phyloP scores from a whole-genome alignment of 768 basidiomycete genomes.

The Mycena pura region DNA sequence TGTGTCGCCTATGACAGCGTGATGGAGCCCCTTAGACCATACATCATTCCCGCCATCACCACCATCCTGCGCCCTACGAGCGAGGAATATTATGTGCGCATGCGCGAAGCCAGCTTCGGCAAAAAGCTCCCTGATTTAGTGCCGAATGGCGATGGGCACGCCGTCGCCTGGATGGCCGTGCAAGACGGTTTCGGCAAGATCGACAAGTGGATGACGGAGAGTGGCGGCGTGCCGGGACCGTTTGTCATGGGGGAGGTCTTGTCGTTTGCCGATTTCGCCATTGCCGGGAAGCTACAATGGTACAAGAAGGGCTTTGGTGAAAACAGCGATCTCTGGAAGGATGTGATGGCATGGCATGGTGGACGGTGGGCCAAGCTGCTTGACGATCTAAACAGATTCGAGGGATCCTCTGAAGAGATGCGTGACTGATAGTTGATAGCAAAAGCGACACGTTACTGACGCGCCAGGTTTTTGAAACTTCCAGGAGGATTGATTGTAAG shows the following conservation, averaged over 20 bases:
- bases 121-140: slow-evolving; percentile 44
- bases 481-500: too few relatives aligned
- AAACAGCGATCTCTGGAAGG: slow-evolving; percentile 40
- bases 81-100: slow-evolving; percentile 39
- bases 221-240: slow-evolving; percentile 19
- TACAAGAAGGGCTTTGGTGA: slow-evolving; percentile 34
- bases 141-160: slow-evolving; percentile 35
- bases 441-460: too few relatives aligned
- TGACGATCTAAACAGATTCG: slow-evolving; percentile 40
- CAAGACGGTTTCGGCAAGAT: slow-evolving; percentile 34
- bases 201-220: slow-evolving; percentile 38
- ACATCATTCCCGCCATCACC: slow-evolving; percentile 22
- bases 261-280: slow-evolving; percentile 43
- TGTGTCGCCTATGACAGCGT: neutral
- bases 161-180: slow-evolving; percentile 33
- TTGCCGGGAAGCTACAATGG: slow-evolving; percentile 45
- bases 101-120: slow-evolving; percentile 39
- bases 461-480: too few relatives aligned
- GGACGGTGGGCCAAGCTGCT: slow-evolving; percentile 47
- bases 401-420: slow-evolving; percentile 18
- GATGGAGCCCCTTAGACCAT: neutral
- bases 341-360: slow-evolving; percentile 42
- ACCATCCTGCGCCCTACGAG: slow-evolving; percentile 35
- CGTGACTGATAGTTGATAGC: neutral
- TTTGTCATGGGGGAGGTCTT: slow-evolving; percentile 42